Evolutionary conservation across 495 filamentous ascomycete species (phyloP).

Genomic region (Arthonia radiata): DNA sequence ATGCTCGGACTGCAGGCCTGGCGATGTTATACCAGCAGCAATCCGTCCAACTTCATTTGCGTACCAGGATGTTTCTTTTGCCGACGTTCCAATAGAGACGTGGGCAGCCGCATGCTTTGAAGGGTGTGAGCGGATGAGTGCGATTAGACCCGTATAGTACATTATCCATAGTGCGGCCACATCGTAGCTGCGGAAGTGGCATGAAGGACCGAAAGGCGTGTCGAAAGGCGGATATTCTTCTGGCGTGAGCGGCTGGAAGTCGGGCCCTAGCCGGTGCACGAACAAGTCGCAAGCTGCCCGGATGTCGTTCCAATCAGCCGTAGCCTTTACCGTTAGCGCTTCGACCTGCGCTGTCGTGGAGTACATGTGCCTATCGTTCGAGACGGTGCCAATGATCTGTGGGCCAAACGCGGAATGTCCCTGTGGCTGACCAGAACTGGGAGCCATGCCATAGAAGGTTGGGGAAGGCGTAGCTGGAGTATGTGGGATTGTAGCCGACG

Average conservation of each 20-base stretch:
- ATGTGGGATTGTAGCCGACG: background rate
- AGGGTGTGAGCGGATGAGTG: slow-evolving; percentile 55
- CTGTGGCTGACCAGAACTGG: background rate
- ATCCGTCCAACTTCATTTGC: slow-evolving; percentile 62
- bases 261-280: slow-evolving; percentile 36
- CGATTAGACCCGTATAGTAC: slow-evolving; percentile 58
- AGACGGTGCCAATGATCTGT: slow-evolving; percentile 6
- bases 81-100: slow-evolving; percentile 50
- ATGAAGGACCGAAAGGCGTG: slow-evolving; percentile 61
- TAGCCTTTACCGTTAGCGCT: slow-evolving; percentile 37
- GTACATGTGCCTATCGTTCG: slow-evolving; percentile 1
- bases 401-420: background rate
- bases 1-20: slow-evolving; percentile 33
- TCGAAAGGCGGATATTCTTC: slow-evolving; percentile 36
- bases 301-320: slow-evolving; percentile 61
- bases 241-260: slow-evolving; percentile 53
- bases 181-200: slow-evolving; percentile 62
- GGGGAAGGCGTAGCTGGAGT: background rate
- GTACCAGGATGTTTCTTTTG: slow-evolving; percentile 37
- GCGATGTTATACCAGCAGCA: slow-evolving; percentile 57
- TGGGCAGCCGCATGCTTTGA: slow-evolving; percentile 82
- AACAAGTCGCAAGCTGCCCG: slow-evolving; percentile 41
- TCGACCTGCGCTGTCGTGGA: slow-evolving; percentile 16
- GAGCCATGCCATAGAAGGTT: slow-evolving; percentile 1
- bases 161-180: slow-evolving; percentile 70